A percentile compares a stretch with the other conserved stretches of the same genome.
phyloP scores from a whole-genome alignment of 164 flowering plant genomes.

The Houttuynia cordata region DNA sequence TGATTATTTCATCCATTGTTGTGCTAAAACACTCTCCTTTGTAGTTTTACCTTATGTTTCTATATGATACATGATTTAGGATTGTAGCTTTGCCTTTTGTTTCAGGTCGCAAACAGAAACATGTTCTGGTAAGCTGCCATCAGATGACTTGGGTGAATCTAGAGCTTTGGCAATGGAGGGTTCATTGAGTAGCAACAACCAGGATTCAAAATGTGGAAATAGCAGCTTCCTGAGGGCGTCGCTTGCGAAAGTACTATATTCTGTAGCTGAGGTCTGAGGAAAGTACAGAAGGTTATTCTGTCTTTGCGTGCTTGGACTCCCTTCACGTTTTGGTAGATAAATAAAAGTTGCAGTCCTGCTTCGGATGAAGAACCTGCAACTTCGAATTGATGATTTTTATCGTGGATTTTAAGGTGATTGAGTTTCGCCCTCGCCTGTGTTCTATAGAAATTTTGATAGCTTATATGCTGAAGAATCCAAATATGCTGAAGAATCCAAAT shows the following conservation, averaged over 20 bases:
- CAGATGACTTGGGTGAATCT: not conserved
- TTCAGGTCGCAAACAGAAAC: not conserved
- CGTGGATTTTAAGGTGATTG: too few species aligned
- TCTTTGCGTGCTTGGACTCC: too few species aligned
- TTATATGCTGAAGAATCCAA: too few species aligned
- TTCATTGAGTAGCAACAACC: slow-evolving; percentile 17
- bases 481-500: too few species aligned
- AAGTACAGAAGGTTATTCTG: not conserved
- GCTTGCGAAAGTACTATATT: slow-evolving; percentile 23
- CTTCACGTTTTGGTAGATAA: slow-evolving; percentile 14
- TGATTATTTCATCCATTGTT: too few species aligned
- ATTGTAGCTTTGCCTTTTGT: too few species aligned
- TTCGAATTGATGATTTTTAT: too few species aligned
- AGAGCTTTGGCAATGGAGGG: slow-evolving; percentile 7
- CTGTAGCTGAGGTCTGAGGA: slow-evolving; percentile 39
- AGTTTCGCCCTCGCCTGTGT: too few species aligned
- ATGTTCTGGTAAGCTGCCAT: not conserved
- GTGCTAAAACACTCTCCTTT: not conserved
- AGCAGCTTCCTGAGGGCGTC: slow-evolving; percentile 36
- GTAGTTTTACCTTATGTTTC: not conserved
- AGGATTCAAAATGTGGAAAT: slow-evolving; percentile 41
- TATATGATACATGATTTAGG: too few species aligned
- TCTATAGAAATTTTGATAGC: too few species aligned
- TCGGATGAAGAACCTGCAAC: too few species aligned
- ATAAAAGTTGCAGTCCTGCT: slow-evolving; percentile 6